Percentiles rank a stretch among this genome's conserved stretches.
Conservation (phyloP, 2,329 filamentous ascomycete genomes). For the Penicillium sp. region DNA sequence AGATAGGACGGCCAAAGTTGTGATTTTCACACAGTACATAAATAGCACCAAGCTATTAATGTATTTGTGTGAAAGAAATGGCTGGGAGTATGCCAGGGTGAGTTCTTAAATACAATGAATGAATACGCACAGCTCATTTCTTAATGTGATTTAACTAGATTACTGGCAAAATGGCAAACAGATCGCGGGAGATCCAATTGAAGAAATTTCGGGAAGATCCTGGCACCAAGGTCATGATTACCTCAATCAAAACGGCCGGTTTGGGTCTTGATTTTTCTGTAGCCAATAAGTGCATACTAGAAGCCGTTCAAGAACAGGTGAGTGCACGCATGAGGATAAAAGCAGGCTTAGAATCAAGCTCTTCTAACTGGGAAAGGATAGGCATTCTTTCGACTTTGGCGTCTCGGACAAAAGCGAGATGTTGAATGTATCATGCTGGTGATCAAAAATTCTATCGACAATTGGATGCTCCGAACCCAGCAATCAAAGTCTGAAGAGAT, state of each 20-base stretch:
- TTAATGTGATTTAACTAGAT: conserved; percentile 30
- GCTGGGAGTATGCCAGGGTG: conserved; percentile 43
- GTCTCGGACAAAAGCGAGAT: conserved; percentile 63
- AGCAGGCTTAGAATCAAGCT: no score
- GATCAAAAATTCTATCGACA: conserved; percentile 58
- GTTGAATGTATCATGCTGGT: conserved; percentile 61
- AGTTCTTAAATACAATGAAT: not conserved
- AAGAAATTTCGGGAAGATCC: conserved; percentile 45
- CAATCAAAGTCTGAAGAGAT: conserved; percentile 46
- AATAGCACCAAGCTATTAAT: conserved; percentile 53
- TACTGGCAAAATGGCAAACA: conserved; percentile 50
- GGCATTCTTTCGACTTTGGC: conserved; percentile 60
- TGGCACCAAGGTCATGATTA: conserved; percentile 51
- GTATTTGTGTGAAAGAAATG: conserved; percentile 50
- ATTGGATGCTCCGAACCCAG: conserved; percentile 57
- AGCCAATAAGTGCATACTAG: conserved; percentile 58
- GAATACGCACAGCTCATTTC: not conserved
- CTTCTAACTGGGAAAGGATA: not conserved
- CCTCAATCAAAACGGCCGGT: conserved; percentile 58
- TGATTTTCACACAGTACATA: conserved; percentile 3
- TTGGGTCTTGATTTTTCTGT: conserved; percentile 60
- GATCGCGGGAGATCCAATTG: conserved; percentile 49
- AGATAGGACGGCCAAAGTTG: not conserved
- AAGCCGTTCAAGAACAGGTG: conserved; percentile 60
- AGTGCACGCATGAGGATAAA: not conserved